Evolutionary conservation across 2,329 filamentous ascomycete species (phyloP), one percentile per base, ranked within the genome.

Genomic region (Calonectria pauciramosa): DNA sequence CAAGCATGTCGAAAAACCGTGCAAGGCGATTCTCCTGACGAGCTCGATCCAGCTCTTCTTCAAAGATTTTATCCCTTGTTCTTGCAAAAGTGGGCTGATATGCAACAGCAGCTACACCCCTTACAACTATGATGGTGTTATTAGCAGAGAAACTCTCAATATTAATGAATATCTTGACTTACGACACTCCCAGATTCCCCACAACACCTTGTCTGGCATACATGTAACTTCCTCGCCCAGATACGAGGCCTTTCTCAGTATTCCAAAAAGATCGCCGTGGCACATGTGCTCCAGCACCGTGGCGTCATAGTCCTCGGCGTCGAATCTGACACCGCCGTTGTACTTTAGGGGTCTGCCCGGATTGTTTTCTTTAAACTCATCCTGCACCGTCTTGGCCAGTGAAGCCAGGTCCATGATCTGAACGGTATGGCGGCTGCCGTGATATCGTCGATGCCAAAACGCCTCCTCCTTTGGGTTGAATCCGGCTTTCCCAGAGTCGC

Each of bases 181-280:
- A 83, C 82, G 56, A 34, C 81, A 83, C 52, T 82, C 82, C 80
- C 81, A 82, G 28, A 83, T 77, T 30, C 81, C 78, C 82, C 82
- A 83, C 9, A 83, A 72, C 11, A 78, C 74, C 51, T 70, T 78
- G 30, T 76, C 69, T 2, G 80, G 60, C 59, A 82, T 78, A 2
- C 41, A 28, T 6, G n/a, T 16, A 4, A 20, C 20, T 10, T 10
- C 26, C 14, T 34, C 49, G 30, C 20, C 16, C 18, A 23, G 65
- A 20, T 28, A 18, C 7, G 77, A 74, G 11, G 72, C 69, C 30
- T 70, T 75, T 23, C 36, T 26, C 60, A 83, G 47, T 26, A 82
- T 66, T 1, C 60, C 59, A 16, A 41, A 67, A 26, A 83, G 44
- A 47, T 80, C 81, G 9, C 82, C 80, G 16, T 75, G 73, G 13